phyloP scores from a whole-genome alignment of 73 alveolate species.

The Stentor roeselii region DNA sequence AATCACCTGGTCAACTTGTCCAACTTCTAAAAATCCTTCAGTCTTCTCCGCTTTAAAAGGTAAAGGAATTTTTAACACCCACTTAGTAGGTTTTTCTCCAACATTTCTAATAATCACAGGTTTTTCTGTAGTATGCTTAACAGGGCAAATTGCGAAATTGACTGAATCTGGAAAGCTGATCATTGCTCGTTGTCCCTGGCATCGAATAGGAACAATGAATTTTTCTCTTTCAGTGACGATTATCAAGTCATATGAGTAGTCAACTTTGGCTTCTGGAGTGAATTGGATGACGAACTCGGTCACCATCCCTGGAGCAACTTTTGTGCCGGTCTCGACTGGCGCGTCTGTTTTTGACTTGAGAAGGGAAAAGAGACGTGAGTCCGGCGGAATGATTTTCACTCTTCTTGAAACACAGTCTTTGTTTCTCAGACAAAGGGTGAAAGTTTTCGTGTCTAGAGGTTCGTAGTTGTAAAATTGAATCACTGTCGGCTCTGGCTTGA shows the following conservation, averaged over 20 bases:
- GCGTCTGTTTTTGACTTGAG: conserved; percentile 47
- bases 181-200: conserved; percentile 72
- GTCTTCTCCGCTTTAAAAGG: conserved; percentile 73
- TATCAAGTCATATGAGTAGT: conserved; percentile 92
- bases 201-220: conserved; percentile 98
- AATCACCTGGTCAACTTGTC: conserved; percentile 52
- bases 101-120: conserved; percentile 97
- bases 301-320: conserved; percentile 99
- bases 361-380: conserved; percentile 78
- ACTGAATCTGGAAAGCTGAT: conserved; percentile 88
- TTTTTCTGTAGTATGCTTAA: conserved; percentile 95
- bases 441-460: conserved; percentile 79
- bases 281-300: conserved; percentile 87
- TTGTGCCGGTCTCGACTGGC: conserved; percentile 48
- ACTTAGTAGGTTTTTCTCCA: conserved; percentile 99
- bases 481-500: conserved; percentile 96
- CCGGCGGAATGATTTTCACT: conserved; percentile 98
- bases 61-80: conserved; percentile 91
- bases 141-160: conserved; percentile 99
- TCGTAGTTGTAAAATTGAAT: conserved; percentile 97
- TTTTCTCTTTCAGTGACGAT: conserved; percentile 99
- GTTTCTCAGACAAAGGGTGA: conserved; percentile 82
- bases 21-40: conserved; percentile 81
- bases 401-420: conserved; percentile 96
- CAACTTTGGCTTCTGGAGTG: conserved; percentile 97